Evolutionary conservation across 2,329 filamentous ascomycete genomes (phyloP), one percentile per base, ranked within the genome.

Genomic region (Zarea fungicola): DNA sequence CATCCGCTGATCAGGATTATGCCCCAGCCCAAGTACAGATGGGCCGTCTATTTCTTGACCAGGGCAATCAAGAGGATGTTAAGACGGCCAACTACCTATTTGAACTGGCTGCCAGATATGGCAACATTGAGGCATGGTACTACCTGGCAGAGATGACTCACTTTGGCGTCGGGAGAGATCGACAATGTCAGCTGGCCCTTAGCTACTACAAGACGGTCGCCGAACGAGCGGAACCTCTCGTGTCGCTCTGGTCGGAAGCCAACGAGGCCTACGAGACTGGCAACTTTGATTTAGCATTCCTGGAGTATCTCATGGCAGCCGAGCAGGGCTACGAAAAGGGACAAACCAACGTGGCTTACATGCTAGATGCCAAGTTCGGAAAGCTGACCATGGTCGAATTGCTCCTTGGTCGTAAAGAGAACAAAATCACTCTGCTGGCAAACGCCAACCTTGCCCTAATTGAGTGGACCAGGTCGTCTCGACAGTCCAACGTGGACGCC

Each of bases 381-480:
- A 58, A 56, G 35, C 46, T 64, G 13, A 60, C 62, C 6, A 10
- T 66, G 3, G 51, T 57, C 1, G 66, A 72, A 11, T 74, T 81
- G 53, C 59, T 84, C 4, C 65, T 60, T 22, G 57, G 61, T 5
- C 31, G 40, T 13, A 37, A 34, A 6, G 42, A 47, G 16, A 56
- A 61, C 18, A 54, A 54, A 23, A 58, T 54, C 58, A 61, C 55
- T 53, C 65, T 80, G 8, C 65, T 82, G 7, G 65, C 75, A 46
- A 76, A 83, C 56, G 69, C 78, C 1, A 63, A 67, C 5, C 67
- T 96, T 3, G 90, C 90, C 1, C 76, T 99, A 42, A 84, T 95
- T 29, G 93, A 96, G 69, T 99, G 91, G 89, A 96, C 92, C 1
- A 83, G 93, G 29, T 96, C 92, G 9, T 90, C 93, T 2, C 87